Percentiles rank a stretch among this genome's conserved stretches.
Evolutionary conservation across 192 early-diverging fungal species (phyloP).

Genomic region (Gonapodya sp.): DNA sequence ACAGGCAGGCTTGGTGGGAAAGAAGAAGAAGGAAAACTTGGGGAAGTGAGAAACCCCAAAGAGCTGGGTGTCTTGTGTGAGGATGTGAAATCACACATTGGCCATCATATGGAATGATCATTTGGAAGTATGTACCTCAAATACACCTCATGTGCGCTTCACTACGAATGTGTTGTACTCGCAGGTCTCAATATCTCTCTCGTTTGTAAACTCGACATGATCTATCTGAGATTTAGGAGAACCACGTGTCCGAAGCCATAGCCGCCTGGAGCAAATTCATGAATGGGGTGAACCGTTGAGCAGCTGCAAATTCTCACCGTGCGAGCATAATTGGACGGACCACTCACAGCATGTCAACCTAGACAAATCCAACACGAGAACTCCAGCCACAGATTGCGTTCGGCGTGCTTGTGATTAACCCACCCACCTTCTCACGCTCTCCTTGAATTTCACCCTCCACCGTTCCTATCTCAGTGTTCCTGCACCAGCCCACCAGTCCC

Average conservation of each 20-base stretch:
- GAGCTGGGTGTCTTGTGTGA: background rate
- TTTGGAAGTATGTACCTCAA: background rate
- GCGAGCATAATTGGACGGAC: background rate
- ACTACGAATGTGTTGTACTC: background rate
- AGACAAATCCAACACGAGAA: too few relatives aligned
- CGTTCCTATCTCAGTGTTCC: background rate
- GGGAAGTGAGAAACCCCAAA: too few relatives aligned
- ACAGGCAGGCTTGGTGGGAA: conserved; percentile 4
- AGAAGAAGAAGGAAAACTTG: background rate
- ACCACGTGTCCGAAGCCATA: background rate
- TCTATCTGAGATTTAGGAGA: background rate
- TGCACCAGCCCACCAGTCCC: background rate
- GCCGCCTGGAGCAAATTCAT: too few relatives aligned
- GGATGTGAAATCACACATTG: background rate
- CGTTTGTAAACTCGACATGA: conserved; percentile 4
- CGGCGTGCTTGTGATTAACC: too few relatives aligned
- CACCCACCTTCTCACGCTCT: background rate
- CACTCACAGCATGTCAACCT: too few relatives aligned
- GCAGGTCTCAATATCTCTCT: background rate
- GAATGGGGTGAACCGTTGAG: background rate
- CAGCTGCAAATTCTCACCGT: background rate
- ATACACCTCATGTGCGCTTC: background rate
- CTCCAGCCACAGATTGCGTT: too few relatives aligned
- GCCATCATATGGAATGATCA: background rate
- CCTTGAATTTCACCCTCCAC: background rate